Percentiles rank a stretch among this genome's conserved stretches.
Conservation (phyloP, 495 filamentous ascomycete genomes). For the Penicillium paradoxum region DNA sequence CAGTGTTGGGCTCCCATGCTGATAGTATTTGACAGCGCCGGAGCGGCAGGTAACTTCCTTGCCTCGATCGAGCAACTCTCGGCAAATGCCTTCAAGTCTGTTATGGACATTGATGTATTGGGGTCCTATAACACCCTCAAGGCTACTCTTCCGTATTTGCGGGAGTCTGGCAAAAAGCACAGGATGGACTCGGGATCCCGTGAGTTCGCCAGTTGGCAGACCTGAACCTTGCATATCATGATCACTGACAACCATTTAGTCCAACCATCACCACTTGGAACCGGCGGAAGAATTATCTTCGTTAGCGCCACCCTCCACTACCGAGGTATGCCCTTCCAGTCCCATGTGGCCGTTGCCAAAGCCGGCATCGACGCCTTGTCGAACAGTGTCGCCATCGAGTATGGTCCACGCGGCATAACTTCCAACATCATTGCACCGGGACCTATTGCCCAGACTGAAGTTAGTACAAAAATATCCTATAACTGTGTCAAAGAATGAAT, state of each 20-base stretch:
- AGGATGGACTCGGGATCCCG: constrained; percentile 43
- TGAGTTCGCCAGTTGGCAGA: constrained; percentile 19
- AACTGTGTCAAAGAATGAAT: no score
- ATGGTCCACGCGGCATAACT: constrained; percentile 82
- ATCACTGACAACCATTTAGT: constrained; percentile 18
- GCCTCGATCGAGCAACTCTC: constrained; percentile 76
- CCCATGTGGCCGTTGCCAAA: constrained; percentile 85
- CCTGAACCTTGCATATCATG: background rate
- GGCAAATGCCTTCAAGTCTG: constrained; percentile 86
- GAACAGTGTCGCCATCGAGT: constrained; percentile 71
- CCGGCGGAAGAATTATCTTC: constrained; percentile 83
- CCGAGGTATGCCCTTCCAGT: constrained; percentile 73
- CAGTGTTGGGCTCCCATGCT: constrained; percentile 2
- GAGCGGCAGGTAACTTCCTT: constrained; percentile 95
- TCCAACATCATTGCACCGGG: constrained; percentile 84
- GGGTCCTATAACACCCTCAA: constrained; percentile 95
- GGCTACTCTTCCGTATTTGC: constrained; percentile 74
- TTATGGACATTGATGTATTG: constrained; percentile 93
- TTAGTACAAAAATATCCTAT: constrained; percentile 26
- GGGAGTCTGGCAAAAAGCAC: constrained; percentile 64
- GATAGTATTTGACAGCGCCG: constrained; percentile 54
- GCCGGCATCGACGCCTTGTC: constrained; percentile 83
- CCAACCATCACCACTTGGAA: constrained; percentile 42
- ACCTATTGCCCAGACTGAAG: constrained; percentile 63
- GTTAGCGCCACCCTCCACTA: constrained; percentile 89